A percentile compares a stretch with the other conserved stretches of the same genome.
Evolutionary conservation across 164 flowering plant species (phyloP).

Genomic region (Litsea cubeba): DNA sequence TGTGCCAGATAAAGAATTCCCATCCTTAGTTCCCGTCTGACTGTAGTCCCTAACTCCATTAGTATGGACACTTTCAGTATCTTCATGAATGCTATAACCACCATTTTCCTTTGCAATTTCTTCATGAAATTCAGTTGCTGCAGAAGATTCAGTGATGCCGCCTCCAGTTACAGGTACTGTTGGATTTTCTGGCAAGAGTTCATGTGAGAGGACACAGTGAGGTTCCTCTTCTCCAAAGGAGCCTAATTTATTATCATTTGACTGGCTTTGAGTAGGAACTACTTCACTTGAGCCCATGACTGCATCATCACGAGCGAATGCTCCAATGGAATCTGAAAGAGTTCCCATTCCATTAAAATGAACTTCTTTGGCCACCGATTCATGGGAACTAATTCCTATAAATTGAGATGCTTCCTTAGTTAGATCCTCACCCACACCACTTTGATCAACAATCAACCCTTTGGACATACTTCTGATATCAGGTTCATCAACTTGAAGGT

Average conservation of each 20-base stretch:
- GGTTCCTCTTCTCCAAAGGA: constrained; percentile 16
- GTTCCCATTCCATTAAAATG: background rate
- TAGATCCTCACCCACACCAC: constrained; percentile 5
- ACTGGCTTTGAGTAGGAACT: background rate
- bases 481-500: background rate
- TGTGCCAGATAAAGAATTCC: background rate
- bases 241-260: background rate
- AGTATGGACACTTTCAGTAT: constrained; percentile 10
- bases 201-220: background rate
- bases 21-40: constrained; percentile 8
- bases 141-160: constrained; percentile 7
- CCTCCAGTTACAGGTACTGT: background rate
- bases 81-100: constrained; percentile 10
- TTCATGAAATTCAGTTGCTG: constrained; percentile 10
- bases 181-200: background rate
- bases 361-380: background rate
- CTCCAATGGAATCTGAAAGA: constrained; percentile 1
- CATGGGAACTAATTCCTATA: background rate
- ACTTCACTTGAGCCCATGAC: constrained; percentile 5
- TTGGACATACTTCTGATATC: constrained; percentile 13
- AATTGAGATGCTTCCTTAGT: background rate
- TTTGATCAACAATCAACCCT: constrained; percentile 12
- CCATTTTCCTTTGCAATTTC: background rate
- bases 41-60: constrained; percentile 3
- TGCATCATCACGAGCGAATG: constrained; percentile 2